Conservation (phyloP, 106 monocot genomes). For the Chionographis japonica region DNA sequence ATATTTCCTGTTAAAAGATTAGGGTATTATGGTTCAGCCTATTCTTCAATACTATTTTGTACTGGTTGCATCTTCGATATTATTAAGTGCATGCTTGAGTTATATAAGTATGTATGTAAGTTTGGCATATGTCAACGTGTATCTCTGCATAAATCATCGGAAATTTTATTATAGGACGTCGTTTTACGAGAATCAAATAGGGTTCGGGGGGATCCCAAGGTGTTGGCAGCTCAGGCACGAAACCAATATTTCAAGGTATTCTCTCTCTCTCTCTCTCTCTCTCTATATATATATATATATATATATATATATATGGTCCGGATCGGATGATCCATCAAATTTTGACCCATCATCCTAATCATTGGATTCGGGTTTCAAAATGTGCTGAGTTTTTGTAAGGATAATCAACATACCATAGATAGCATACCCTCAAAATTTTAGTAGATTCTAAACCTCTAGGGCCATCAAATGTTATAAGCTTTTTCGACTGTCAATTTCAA, state of each 20-base stretch:
- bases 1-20: too few relatives aligned
- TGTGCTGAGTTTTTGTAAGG: too few relatives aligned
- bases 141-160: background rate
- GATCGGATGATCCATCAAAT: too few relatives aligned
- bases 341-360: too few relatives aligned
- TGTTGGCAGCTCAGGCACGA: constrained; percentile 51
- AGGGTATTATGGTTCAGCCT: too few relatives aligned
- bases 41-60: background rate
- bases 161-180: constrained; percentile 53
- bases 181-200: constrained; percentile 65
- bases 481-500: too few relatives aligned
- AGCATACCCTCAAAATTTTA: too few relatives aligned
- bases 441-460: too few relatives aligned
- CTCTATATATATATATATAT: background rate
- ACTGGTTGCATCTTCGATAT: background rate
- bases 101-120: background rate
- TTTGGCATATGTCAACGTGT: background rate
- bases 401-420: too few relatives aligned
- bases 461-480: too few relatives aligned
- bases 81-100: too few relatives aligned
- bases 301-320: background rate
- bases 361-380: too few relatives aligned
- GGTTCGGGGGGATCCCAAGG: constrained; percentile 63
- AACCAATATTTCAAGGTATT: constrained; percentile 71
- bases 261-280: background rate